phyloP scores from a whole-genome alignment of 768 basidiomycete species.

The Sarcodon sp. region DNA sequence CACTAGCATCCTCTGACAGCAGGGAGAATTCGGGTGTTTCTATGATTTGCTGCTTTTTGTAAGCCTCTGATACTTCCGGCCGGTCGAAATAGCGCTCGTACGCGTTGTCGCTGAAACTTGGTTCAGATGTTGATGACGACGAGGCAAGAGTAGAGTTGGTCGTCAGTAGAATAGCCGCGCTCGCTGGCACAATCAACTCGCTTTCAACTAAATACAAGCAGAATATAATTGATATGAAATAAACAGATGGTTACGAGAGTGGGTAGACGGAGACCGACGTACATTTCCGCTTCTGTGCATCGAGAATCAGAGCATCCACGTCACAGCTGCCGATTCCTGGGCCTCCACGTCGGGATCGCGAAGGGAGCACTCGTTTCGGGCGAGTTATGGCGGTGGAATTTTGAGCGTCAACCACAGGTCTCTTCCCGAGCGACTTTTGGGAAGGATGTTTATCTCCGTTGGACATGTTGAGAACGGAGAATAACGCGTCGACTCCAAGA shows the following conservation, averaged over 20 bases:
- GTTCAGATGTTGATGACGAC: conserved; percentile 6
- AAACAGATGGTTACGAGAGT: not conserved
- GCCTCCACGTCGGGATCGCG: conserved; percentile 69
- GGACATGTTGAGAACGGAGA: too few species aligned
- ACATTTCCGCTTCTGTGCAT: conserved; percentile 71
- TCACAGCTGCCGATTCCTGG: conserved; percentile 72
- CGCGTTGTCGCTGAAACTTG: conserved; percentile 40
- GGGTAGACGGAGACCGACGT: conserved; percentile 11
- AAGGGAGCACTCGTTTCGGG: conserved; percentile 72
- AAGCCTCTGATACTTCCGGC: conserved; percentile 62
- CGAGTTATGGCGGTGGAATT: conserved; percentile 18
- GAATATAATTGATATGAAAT: not conserved
- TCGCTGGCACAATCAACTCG: conserved; percentile 55
- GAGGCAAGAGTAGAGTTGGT: conserved; percentile 38
- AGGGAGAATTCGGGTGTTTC: conserved; percentile 63
- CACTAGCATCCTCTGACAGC: conserved; percentile 34
- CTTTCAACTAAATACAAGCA: conserved; percentile 39
- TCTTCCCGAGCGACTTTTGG: too few species aligned
- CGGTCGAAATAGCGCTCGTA: conserved; percentile 70
- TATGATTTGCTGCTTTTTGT: conserved; percentile 55
- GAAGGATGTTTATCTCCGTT: too few species aligned
- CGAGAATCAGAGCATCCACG: conserved; percentile 73
- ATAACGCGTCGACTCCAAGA: too few species aligned
- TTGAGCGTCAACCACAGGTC: too few species aligned
- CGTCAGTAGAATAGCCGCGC: conserved; percentile 58